A percentile compares a stretch with the other conserved stretches of the same genome.
Evolutionary conservation across 2,329 filamentous ascomycete genomes (phyloP).

Genomic region (Tetracladium maxilliforme): DNA sequence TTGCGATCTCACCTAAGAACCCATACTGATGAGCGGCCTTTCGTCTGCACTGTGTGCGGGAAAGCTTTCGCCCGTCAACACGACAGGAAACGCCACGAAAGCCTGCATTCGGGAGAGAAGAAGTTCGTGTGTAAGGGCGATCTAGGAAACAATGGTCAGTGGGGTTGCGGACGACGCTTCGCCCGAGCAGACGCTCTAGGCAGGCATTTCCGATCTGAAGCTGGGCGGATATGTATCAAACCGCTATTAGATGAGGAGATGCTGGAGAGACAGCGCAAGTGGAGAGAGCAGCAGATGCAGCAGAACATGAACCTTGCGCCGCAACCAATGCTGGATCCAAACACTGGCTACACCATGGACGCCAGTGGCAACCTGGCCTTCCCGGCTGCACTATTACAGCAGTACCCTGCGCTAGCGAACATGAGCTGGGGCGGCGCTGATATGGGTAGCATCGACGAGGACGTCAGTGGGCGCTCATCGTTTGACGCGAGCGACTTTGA

Average conservation of each 20-base stretch:
- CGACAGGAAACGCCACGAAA: constrained; percentile 93
- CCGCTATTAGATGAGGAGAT: constrained; percentile 94
- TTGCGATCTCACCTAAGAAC: constrained; percentile 88
- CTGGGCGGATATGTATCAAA: constrained; percentile 90
- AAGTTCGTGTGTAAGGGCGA: constrained; percentile 95
- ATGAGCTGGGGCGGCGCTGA: constrained; percentile 63
- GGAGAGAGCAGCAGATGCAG: constrained; percentile 59
- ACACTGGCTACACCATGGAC: constrained; percentile 43
- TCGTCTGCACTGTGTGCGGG: constrained; percentile 91
- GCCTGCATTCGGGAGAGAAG: constrained; percentile 92
- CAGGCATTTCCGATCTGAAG: constrained; percentile 88
- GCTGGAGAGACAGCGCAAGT: constrained; percentile 60
- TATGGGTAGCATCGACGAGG: constrained; percentile 60
- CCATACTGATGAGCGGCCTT: constrained; percentile 92
- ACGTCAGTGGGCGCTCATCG: constrained; percentile 63
- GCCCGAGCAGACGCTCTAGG: constrained; percentile 90
- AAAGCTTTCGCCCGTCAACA: constrained; percentile 97
- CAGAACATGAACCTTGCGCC: constrained; percentile 49
- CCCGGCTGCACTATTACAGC: constrained; percentile 76
- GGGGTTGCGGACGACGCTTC: constrained; percentile 89
- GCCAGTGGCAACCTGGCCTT: constrained; percentile 47
- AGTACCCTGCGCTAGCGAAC: constrained; percentile 85
- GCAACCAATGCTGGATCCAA: constrained; percentile 44
- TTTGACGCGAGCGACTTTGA: constrained; percentile 69
- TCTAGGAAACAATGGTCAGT: constrained; percentile 66